Base-by-base conservation (phyloP, 768 basidiomycete genomes). In the Mycena capillaripes region DNA sequence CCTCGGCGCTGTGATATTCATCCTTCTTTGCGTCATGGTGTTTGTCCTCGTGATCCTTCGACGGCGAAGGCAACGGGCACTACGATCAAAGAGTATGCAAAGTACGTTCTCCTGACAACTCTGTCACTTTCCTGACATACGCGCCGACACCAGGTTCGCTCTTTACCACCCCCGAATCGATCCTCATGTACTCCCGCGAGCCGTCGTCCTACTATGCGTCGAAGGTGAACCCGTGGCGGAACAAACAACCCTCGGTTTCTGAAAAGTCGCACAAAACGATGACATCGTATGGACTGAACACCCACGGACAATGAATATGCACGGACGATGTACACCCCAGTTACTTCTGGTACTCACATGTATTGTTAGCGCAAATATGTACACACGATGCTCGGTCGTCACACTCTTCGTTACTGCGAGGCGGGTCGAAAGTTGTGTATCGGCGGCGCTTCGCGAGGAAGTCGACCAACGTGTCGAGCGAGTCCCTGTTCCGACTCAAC, bases 1-100 rank as follows among this genome's bases (percentile, higher is more conserved):
- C 0, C 76, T 84, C 6, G 81, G 81, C 7, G 65, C 75, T 10
- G 25, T 80, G 10, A 38, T 79, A 17, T 71, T 77, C 59, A 14
- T 82, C 14, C 61, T 80, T 3, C 19, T 76, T 3, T 55, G 74
- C 32, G 23, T 72, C 21, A 9, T 66, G 30, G 55, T 55, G 34
- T 55, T 73, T n/a, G 38, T 74, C 25, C 38, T 75, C 21, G 52
- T 77, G n/a, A 60, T 62, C 34, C 42, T 67, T 2, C 75, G 75
- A 63, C 73, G 71, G 29, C 76, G 71, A 36, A 77, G 66, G 25
- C 68, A 36, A 58, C 63, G 61, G 7, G 44, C 19, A 27, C 53
- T 14, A 12, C 48, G 48, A 5, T 32, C 69, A 19, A 21, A 50
- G 16, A 52, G 40, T 19, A 12, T 67, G 14, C 62, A 70, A 63